A percentile compares a stretch with the other conserved stretches of the same genome.
Evolutionary conservation across 371 early-diverging fungal genomes (phyloP).

Genomic region (Mucor plumbeus): DNA sequence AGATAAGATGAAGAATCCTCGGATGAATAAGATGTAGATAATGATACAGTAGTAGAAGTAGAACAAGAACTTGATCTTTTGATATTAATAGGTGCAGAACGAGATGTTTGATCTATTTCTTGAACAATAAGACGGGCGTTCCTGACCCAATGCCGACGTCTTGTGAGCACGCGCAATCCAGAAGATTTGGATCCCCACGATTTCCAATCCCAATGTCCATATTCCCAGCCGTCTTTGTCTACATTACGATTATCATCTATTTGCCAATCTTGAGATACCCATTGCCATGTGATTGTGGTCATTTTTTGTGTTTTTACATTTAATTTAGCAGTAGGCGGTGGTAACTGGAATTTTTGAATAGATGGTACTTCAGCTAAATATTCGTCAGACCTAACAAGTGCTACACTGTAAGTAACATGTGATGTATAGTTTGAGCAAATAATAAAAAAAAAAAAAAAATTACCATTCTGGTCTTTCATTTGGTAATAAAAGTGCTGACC

Average conservation of each 20-base stretch:
- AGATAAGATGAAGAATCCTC: constrained; percentile 10
- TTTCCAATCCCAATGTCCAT: constrained; percentile 31
- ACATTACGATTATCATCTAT: constrained; percentile 22
- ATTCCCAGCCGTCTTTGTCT: constrained; percentile 33
- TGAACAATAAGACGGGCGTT: constrained; percentile 24
- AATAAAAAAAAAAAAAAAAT: not conserved
- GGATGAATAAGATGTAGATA: constrained; percentile 6
- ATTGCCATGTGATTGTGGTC: constrained; percentile 24
- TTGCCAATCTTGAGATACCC: constrained; percentile 29
- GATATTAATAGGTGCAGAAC: not conserved
- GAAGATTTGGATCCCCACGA: constrained; percentile 13
- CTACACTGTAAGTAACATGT: constrained; percentile 9
- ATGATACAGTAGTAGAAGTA: constrained; percentile 1
- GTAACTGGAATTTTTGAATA: constrained; percentile 23
- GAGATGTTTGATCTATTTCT: not conserved
- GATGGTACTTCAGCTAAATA: constrained; percentile 27
- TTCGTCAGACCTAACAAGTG: constrained; percentile 30
- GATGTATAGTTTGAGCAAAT: not conserved
- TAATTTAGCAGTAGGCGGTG: constrained; percentile 18
- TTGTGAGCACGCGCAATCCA: constrained; percentile 25
- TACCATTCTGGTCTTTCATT: constrained; percentile 33
- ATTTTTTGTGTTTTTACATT: not conserved
- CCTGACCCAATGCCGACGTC: constrained; percentile 32
- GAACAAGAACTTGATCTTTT: constrained; percentile 9
- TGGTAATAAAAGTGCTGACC: constrained; percentile 13